Conservation (phyloP, 768 basidiomycete species). For the Suillus tomentosus region DNA sequence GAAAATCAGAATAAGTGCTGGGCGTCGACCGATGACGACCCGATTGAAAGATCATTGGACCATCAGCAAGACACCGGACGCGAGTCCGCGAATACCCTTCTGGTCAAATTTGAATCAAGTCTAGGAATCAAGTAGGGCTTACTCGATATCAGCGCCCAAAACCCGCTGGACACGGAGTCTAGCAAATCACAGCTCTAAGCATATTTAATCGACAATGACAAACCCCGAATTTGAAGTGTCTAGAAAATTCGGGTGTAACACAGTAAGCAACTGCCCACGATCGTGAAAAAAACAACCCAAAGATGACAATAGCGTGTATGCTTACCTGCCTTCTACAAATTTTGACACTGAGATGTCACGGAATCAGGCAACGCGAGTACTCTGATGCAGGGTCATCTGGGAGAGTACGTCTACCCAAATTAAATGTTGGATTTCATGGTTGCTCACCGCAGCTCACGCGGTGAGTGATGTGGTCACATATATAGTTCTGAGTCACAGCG, state of each 20-base stretch:
- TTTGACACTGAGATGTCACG: not conserved
- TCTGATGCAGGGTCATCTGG: too few relatives aligned
- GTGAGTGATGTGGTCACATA: not conserved
- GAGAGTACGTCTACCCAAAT: too few relatives aligned
- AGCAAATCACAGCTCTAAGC: not conserved
- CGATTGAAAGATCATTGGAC: not conserved
- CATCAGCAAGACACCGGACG: not conserved
- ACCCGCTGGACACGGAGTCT: not conserved
- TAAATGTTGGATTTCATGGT: too few relatives aligned
- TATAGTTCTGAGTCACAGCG: not conserved
- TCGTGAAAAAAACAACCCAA: conserved; percentile 7
- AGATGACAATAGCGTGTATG: not conserved
- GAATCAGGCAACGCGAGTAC: not conserved
- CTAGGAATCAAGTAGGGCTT: not conserved
- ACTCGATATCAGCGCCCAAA: not conserved
- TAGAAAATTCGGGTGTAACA: not conserved
- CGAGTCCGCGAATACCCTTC: not conserved
- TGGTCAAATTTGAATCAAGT: not conserved
- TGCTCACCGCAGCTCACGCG: too few relatives aligned
- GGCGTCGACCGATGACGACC: not conserved
- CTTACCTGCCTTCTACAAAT: conserved; percentile 1
- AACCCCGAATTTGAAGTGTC: not conserved
- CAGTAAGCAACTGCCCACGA: conserved; percentile 8
- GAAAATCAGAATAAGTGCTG: not conserved
- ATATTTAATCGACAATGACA: not conserved